These are phyloP conservation scores for Mycena pura DNA, from an alignment of 768 basidiomycete species.

Conservation along the genomic window DNA sequence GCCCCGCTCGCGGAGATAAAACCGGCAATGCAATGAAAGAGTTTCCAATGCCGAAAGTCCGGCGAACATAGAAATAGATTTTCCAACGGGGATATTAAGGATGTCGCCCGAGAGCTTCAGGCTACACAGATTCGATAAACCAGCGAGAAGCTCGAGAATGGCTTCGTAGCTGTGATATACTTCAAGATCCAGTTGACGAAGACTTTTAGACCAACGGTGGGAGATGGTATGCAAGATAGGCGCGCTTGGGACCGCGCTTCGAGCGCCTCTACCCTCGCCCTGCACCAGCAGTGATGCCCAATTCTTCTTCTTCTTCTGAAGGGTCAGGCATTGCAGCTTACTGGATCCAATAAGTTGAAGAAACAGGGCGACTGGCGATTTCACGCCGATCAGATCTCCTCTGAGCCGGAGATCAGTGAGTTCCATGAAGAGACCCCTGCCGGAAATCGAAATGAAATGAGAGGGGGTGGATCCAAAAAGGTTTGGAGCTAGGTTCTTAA, in stretches of 20 bases:
- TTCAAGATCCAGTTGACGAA: neutral
- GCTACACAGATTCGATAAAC: neutral
- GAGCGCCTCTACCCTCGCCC: neutral
- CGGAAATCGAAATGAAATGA: neutral
- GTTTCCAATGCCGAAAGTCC: neutral
- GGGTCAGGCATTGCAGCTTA: neutral
- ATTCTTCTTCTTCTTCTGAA: no score
- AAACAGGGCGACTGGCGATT: neutral
- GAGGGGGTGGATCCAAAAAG: neutral
- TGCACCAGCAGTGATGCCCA: no score
- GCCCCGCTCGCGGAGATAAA: no score
- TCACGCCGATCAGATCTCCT: neutral
- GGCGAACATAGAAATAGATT: no score
- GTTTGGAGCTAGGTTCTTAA: neutral
- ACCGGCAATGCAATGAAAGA: no score
- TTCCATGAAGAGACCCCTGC: neutral
- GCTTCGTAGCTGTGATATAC: neutral
- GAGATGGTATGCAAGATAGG: neutral
- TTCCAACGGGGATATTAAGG: no score
- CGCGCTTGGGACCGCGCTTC: neutral
- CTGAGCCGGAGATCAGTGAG: conserved; percentile 1
- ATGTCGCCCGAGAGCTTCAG: neutral
- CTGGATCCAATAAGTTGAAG: neutral
- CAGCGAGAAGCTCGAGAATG: neutral
- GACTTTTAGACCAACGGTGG: neutral